Base-by-base conservation (phyloP, 805 yeast genomes). In the Scheffersomyces spartinae region DNA sequence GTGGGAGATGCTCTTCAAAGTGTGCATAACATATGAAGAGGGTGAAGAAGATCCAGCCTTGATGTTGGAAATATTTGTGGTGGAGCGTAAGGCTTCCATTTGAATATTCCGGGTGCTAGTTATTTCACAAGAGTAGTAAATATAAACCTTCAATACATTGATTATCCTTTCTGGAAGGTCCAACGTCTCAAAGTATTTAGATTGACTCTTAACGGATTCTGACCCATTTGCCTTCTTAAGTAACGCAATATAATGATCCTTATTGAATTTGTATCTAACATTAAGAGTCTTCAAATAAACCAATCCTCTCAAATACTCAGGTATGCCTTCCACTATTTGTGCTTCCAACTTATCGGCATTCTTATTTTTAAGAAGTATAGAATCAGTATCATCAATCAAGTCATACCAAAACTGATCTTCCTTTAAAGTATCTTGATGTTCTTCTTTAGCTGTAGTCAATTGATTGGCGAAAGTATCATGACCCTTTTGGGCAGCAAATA, bases 271-370 rank as follows among this genome's bases (percentile, higher is more conserved):
- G 31, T 46, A 38, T 25, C 45, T 40, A 3, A 57, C 44, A 27
- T 50, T 52, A 25, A 58, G 37, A 4, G 43, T 39, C 27, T 49
- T 52, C 23, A 52, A 36, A 28, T 60, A 60, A 1, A 53, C 46
- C n/a, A 44, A 28, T 4, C 48, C 38, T 21, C 64, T 38, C 23
- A 50, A 34, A 2, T 38, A 33, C 2, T 19, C 34, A 1, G 65
- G 61, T 4, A 60, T 45, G 1, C 63, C 62, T 4, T 27, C 18
- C 1, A 39, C 17, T 11, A 59, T 24, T 7, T 44, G 36, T 4
- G 23, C 14, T 28, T 52, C 58, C 15, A 54, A 30, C 10, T 9
- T 9, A 4, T 31, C 34, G 10, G 14, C 25, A 6, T 26, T 23
- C 10, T 27, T 23, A 21, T 30, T 26, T 7, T 13, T 18, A 9